Percentiles rank a stretch among this genome's conserved stretches.
These are phyloP conservation scores for Arctostaphylos glauca DNA, from an alignment of 148 eudicot species.

Conservation along the genomic window DNA sequence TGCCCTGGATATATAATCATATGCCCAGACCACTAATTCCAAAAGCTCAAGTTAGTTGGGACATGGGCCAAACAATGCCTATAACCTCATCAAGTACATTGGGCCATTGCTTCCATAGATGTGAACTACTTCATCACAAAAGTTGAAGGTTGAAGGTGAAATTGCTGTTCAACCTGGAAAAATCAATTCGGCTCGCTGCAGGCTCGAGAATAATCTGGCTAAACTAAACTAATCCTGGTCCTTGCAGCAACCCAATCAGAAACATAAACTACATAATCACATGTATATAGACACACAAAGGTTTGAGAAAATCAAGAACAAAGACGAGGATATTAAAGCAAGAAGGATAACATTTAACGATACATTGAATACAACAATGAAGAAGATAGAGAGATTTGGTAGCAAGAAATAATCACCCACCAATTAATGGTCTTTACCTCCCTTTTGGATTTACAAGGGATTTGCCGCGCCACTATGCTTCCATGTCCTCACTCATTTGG, in stretches of 20 bases:
- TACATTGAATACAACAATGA: slow-evolving; percentile 13
- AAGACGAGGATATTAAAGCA: background rate
- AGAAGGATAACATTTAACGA: background rate
- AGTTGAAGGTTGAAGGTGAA: background rate
- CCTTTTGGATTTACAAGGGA: background rate
- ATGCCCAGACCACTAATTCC: too few relatives aligned
- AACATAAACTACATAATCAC: slow-evolving; percentile 1
- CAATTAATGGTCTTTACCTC: slow-evolving; percentile 2
- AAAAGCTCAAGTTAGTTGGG: too few relatives aligned
- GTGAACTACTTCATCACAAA: background rate
- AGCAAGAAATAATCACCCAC: slow-evolving; percentile 13
- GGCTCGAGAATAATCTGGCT: background rate
- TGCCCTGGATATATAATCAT: too few relatives aligned
- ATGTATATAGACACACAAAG: slow-evolving; percentile 12
- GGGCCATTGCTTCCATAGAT: background rate
- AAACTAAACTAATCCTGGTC: background rate
- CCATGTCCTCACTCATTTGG: slow-evolving; percentile 44
- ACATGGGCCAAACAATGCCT: too few relatives aligned
- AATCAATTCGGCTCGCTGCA: background rate
- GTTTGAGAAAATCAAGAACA: slow-evolving; percentile 7
- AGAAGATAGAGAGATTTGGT: slow-evolving; percentile 13
- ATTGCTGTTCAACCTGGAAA: background rate
- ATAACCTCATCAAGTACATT: background rate
- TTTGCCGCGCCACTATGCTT: slow-evolving; percentile 20
- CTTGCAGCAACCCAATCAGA: background rate